These are phyloP conservation scores for Jamesozyma spencerorum DNA, from an alignment of 805 yeast genomes.

Conservation along the genomic window DNA sequence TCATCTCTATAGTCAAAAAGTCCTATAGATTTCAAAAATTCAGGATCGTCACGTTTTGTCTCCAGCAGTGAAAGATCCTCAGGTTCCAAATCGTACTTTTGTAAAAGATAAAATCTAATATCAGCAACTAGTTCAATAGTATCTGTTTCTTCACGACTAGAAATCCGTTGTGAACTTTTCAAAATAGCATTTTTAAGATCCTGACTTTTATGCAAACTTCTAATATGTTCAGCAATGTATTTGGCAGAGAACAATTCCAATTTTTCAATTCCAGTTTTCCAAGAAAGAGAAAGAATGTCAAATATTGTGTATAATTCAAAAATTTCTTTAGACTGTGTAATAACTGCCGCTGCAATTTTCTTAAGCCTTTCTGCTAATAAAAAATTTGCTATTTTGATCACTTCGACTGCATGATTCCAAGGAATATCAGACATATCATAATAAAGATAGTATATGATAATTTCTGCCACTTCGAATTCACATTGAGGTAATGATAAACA, in stretches of 20 bases:
- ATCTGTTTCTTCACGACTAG: slow-evolving; percentile 60
- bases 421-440: slow-evolving; percentile 51
- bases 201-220: slow-evolving; percentile 28
- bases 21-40: slow-evolving; percentile 15
- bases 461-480: slow-evolving; percentile 36
- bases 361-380: slow-evolving; percentile 54
- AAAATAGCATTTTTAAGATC: slow-evolving; percentile 34
- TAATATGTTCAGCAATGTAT: slow-evolving; percentile 44
- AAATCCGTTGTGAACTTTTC: slow-evolving; percentile 47
- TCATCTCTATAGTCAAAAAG: slow-evolving; percentile 26
- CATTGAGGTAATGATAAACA: slow-evolving; percentile 22
- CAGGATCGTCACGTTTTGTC: slow-evolving; percentile 12
- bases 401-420: slow-evolving; percentile 42
- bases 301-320: slow-evolving; percentile 34
- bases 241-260: slow-evolving; percentile 57
- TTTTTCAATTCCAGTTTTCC: slow-evolving; percentile 58
- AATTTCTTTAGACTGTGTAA: slow-evolving; percentile 28
- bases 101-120: slow-evolving; percentile 50
- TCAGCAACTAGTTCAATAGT: slow-evolving; percentile 75
- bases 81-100: slow-evolving; percentile 24
- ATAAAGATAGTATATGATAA: slow-evolving; percentile 47
- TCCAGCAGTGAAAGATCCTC: slow-evolving; percentile 22
- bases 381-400: slow-evolving; percentile 48
- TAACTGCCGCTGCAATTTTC: slow-evolving; percentile 46
- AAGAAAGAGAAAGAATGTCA: slow-evolving; percentile 53